Evolutionary conservation across 768 basidiomycete species (phyloP).

Genomic region (Serendipita vermifera): DNA sequence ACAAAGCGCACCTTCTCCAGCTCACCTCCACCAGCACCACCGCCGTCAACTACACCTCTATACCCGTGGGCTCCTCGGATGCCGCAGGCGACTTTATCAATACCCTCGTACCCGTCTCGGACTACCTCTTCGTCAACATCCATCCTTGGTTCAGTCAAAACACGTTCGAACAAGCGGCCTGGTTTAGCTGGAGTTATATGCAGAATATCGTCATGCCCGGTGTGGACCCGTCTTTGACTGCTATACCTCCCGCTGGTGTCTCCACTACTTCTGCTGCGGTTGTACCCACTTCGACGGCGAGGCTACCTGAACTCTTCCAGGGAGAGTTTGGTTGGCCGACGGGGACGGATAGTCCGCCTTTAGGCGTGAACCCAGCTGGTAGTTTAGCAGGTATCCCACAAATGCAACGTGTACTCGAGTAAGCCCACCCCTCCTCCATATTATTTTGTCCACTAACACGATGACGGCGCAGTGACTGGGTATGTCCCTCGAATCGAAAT

Average conservation of each 20-base stretch:
- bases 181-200: conserved; percentile 9
- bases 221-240: background rate
- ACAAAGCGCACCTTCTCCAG: conserved; percentile 1
- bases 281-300: background rate
- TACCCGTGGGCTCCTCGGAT: background rate
- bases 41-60: background rate
- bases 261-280: too few relatives aligned
- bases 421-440: background rate
- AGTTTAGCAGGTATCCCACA: background rate
- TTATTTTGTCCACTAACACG: too few relatives aligned
- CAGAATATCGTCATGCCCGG: background rate
- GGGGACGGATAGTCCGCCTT: background rate
- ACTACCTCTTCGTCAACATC: background rate
- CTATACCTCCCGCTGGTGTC: background rate
- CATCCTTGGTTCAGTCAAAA: conserved; percentile 10
- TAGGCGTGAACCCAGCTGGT: background rate
- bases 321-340: conserved; percentile 7
- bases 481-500: conserved; percentile 6
- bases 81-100: background rate
- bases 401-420: conserved; percentile 8
- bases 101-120: background rate
- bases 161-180: conserved; percentile 2
- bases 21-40: background rate
- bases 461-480: background rate
- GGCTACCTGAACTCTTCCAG: background rate